Conservation (phyloP, 306 rosid genomes). For the Trifolium subterraneum region DNA sequence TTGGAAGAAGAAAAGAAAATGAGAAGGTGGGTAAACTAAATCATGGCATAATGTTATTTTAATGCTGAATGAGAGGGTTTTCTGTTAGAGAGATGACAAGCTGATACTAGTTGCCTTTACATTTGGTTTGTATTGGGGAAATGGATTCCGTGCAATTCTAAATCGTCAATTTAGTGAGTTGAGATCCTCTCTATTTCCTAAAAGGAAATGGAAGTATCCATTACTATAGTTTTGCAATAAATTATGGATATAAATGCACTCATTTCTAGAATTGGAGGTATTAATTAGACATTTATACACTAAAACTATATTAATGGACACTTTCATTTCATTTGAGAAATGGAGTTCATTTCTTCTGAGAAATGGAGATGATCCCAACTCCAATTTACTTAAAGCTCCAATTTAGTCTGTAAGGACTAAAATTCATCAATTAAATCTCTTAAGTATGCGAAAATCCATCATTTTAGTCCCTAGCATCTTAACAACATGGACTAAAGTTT, state of each 20-base stretch:
- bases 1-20: neutral
- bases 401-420: neutral
- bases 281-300: too few relatives aligned
- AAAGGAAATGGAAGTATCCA: too few relatives aligned
- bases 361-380: too few relatives aligned
- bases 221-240: too few relatives aligned
- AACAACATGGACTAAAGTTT: neutral
- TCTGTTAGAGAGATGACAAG: neutral
- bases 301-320: too few relatives aligned
- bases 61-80: constrained; percentile 15
- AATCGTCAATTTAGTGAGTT: too few relatives aligned
- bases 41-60: neutral
- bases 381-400: neutral
- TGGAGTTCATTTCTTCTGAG: too few relatives aligned
- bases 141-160: neutral
- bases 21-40: neutral
- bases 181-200: too few relatives aligned
- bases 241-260: too few relatives aligned
- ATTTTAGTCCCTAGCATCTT: neutral
- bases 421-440: neutral
- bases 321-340: too few relatives aligned
- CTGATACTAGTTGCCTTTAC: neutral
- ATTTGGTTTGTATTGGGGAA: constrained; percentile 4
- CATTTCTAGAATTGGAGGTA: too few relatives aligned
- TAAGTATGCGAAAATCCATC: neutral